Evolutionary conservation across 78 protist species (phyloP), one percentile per base, ranked within the genome.

Genomic region (Goniomonas avonlea): DNA sequence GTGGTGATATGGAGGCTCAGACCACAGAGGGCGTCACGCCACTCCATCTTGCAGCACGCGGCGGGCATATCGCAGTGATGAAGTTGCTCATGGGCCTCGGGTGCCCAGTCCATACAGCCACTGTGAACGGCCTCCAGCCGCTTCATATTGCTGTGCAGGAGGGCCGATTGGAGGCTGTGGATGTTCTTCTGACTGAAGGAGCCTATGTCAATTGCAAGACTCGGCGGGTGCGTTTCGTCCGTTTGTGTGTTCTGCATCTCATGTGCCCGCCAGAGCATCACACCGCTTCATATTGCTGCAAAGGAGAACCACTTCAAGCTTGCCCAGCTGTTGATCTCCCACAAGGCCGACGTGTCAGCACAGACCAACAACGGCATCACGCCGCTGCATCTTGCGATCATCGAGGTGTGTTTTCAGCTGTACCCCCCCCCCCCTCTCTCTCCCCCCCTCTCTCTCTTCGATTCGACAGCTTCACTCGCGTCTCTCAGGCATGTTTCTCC

Each of bases 311-410:
- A 58, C 17, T 8, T 7, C 11, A 58, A n/a, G 17, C 8, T 58
- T 7, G 65, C 17, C 37, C 9, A 15, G 17, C 65, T 58, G 35
- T 25, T 58, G 34, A 15, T 58, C 65, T n/a, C 17, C 65, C 9
- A 17, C 20, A 25, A 25, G 15, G 65, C 65, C 9, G 29, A 58
- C 65, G 35, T n/a, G 65, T n/a, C 13, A 15, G 29, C 65, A 58
- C 65, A 58, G 17, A 58, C 65, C 65, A 58, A 58, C 37, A 15
- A 58, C 29, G 65, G 65, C 29, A 58, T 58, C 65, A 58, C 65
- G 17, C 65, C 65, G 20, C 65, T 58, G 11, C 65, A 58, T 25
- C 65, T 58, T 25, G 65, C 29, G 34, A n/a, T 58, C 11, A 15
- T 58, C 11, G 65, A 58, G 65, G 53, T n/a, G n/a, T n/a, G n/a